Base-by-base conservation (phyloP, 169 alveolate species). In the Plasmodium fragile region DNA sequence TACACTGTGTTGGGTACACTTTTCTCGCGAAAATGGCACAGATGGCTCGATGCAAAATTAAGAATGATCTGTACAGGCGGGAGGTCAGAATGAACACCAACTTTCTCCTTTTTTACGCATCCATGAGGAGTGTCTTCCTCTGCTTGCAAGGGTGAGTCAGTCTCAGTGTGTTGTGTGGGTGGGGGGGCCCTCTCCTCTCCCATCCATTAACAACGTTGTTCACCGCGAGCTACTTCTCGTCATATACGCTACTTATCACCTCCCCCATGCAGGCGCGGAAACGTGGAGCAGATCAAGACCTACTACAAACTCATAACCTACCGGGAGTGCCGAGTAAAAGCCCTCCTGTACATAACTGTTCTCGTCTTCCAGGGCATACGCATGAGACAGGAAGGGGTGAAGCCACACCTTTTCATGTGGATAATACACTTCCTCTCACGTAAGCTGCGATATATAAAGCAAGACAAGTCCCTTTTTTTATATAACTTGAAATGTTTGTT, bases 221-320 rank as follows among this genome's bases (percentile, higher is more conserved):
- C 53, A 0, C 59, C 22, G 0, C 1, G 2, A 2, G 59, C 3
- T 11, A 6, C 18, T 45, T 45, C 18, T 11, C 55, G 25, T 7
- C 22, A 3, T 11, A 49, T 65, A 0, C 39, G 30, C 59, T 78
- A 10, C 59, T 11, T 65, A 43, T 83, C 18, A n/a, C n/a, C 69
- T 36, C 34, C 18, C 59, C 36, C 39, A 41, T 41, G 5, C 72
- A 87, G 93, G 16, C 41, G 36, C 5, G 25, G 32, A 4, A 3
- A 8, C 5, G 34, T 49, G 30, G 53, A 53, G 43, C 55, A 52
- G 2, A 55, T 87, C n/a, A 18, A 45, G 32, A 73, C 34, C 28
- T 30, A 55, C 36, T 87, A 87, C 81, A 53, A 55, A 43, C 55
- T 75, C 11, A 77, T 87, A 53, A 30, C 13, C 8, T 87, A 87